Evolutionary conservation across 2,329 filamentous ascomycete genomes (phyloP), one percentile per base, ranked within the genome.

Genomic region (Fusarium piperis): DNA sequence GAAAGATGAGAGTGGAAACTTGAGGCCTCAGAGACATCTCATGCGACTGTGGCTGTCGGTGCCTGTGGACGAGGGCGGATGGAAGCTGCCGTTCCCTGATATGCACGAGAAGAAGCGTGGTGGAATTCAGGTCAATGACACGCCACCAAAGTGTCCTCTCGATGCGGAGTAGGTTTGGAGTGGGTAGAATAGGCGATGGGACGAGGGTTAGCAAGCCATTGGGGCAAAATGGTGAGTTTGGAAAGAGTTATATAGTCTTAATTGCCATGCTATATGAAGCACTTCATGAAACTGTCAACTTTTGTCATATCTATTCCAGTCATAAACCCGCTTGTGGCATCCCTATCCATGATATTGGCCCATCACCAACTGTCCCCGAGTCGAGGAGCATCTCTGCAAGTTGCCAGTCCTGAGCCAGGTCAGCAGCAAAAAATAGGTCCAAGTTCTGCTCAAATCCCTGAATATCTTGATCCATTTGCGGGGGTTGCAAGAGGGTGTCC

Each of bases 11-110:
- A 44, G 44, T n/a, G 59, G 59, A 13, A 41, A 62, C 20, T 9
- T 62, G 59, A 35, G 59, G 46, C 92, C 93, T 0, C 83, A 92
- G 23, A 86, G 94, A 44, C 94, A 97, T 78, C 82, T 97, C n/a
- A 92, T 97, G 87, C 85, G 94, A 33, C 81, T 96, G 73, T 97
- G 94, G 94, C 82, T 97, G 64, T 91, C 92, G 12, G 93, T 92
- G 16, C 93, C 93, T 0, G 91, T 94, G 82, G 85, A 81, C 32
- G 94, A 97, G 81, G 94, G 93, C 10, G 94, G 94, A 0, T 97
- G 94, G 94, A 90, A 88, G 57, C 80, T 96, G 80, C 93, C 94
- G 2, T 95, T 94, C 82, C 90, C 89, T 75, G 94, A 97, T 81
- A 91, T 88, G 56, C 84, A 88, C 59, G 91, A 95, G 85, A 93